Percentiles rank a stretch among this genome's conserved stretches.
phyloP scores from a whole-genome alignment of 1,139 yeast species.

The Candida frijolesensis region DNA sequence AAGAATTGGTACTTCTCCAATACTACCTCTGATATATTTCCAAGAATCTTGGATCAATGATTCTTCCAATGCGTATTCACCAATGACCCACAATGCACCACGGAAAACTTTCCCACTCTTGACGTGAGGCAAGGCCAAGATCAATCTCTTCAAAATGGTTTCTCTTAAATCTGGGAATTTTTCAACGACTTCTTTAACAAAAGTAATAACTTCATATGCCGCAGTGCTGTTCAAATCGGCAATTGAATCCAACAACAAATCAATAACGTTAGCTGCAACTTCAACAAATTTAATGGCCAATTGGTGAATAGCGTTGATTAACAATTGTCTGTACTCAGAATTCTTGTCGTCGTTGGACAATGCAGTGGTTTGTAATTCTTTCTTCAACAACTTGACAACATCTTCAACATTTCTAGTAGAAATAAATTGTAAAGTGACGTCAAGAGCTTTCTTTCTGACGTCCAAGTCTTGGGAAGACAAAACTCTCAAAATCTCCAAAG shows the following conservation, averaged over 20 bases:
- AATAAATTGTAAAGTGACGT: constrained; percentile 77
- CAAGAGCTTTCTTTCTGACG: constrained; percentile 85
- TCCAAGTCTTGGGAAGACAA: constrained; percentile 86
- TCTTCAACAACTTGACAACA: constrained; percentile 86
- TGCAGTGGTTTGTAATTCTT: constrained; percentile 77
- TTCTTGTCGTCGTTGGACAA: constrained; percentile 74
- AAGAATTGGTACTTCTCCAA: constrained; percentile 91
- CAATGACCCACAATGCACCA: constrained; percentile 94
- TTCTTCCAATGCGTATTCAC: constrained; percentile 83
- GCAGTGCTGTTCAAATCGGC: constrained; percentile 81
- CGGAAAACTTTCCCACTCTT: constrained; percentile 91
- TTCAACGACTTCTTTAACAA: constrained; percentile 92
- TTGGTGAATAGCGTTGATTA: constrained; percentile 86
- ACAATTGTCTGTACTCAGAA: constrained; percentile 83
- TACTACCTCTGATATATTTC: constrained; percentile 78
- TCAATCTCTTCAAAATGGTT: constrained; percentile 64
- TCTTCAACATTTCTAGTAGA: constrained; percentile 92
- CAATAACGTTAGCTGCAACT: constrained; percentile 91
- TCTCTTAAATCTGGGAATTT: constrained; percentile 82
- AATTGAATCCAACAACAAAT: constrained; percentile 81
- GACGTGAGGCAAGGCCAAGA: constrained; percentile 63
- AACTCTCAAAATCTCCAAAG: constrained; percentile 84
- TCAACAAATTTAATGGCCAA: constrained; percentile 88
- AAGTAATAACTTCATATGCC: constrained; percentile 87
- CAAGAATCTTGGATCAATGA: constrained; percentile 80